These are phyloP conservation scores for Cyclotella kingstonii DNA, from an alignment of 108 stramenopile genomes.

Conservation along the genomic window DNA sequence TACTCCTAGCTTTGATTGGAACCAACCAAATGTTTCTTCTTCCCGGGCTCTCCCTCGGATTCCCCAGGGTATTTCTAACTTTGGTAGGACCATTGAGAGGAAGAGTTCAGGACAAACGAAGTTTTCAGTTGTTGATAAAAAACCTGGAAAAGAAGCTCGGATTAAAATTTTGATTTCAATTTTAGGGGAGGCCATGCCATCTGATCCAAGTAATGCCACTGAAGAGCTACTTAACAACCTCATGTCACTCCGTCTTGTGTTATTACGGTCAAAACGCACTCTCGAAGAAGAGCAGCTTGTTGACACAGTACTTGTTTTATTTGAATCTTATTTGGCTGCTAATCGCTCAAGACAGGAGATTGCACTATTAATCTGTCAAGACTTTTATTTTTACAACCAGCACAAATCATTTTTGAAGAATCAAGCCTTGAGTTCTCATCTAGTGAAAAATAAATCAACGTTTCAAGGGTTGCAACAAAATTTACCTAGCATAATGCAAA, in stretches of 20 bases:
- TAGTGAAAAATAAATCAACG: too few species aligned
- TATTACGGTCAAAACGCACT: slow-evolving; percentile 58
- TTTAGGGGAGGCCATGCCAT: slow-evolving; percentile 77
- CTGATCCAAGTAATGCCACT: slow-evolving; percentile 63
- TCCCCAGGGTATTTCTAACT: background rate
- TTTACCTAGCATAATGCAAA: too few species aligned
- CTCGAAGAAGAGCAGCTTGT: slow-evolving; percentile 70
- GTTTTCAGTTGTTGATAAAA: background rate
- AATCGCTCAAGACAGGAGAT: slow-evolving; percentile 73
- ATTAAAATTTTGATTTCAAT: slow-evolving; percentile 43
- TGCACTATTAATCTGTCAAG: slow-evolving; percentile 73
- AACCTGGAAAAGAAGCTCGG: slow-evolving; percentile 2
- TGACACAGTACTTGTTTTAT: slow-evolving; percentile 73
- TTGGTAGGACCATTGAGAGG: background rate
- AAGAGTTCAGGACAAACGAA: background rate
- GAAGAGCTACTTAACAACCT: slow-evolving; percentile 69
- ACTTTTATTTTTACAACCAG: slow-evolving; percentile 46
- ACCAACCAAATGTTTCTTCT: background rate
- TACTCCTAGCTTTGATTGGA: background rate
- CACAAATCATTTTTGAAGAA: too few species aligned
- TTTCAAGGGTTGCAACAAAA: too few species aligned
- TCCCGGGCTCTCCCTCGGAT: background rate
- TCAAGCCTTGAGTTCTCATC: too few species aligned
- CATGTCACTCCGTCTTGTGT: slow-evolving; percentile 71
- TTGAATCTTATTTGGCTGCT: slow-evolving; percentile 67